Base-by-base conservation (phyloP, 371 early-diverging fungal genomes). In the Quaeritorhiza haematococci region DNA sequence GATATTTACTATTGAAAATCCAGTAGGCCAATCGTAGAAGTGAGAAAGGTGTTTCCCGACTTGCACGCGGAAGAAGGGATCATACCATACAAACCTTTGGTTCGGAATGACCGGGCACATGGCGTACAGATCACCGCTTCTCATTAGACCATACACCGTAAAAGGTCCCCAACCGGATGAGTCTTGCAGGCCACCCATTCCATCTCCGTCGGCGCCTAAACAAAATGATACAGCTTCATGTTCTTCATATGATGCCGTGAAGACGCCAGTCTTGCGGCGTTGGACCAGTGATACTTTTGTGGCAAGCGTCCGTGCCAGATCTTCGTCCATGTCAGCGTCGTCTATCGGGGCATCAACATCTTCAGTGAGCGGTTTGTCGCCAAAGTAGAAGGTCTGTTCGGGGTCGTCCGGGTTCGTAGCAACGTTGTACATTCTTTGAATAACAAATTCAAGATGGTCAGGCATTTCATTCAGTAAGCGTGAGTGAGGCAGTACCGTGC, bases 91-190 rank as follows among this genome's bases (percentile, higher is more conserved):
- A 23, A 66, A 82, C 80, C 79, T 71, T 33, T 54, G 44, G 19
- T 62, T 41, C 2, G 84, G 84, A 54, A 77, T 56, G 27, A 83
- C 64, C 0, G 84, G 84, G 45, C 80, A 79, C 45, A 80, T 57
- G 28, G 73, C 63, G 42, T 70, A 79, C 8, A 80, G 49, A 44
- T 78, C 75, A 4, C 81, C 79, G 34, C 58, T 69, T 46, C 67
- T 64, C 42, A 75, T 75, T 27, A 83, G 26, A n/a, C 72, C 64
- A 63, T 80, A 83, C 0, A 76, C 71, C 2, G 77, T 65, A 33
- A 78, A 62, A 30, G 69, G 62, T 13, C 74, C 76, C 84, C 84
- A 83, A 33, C 63, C 68, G 2, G 58, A 62, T n/a, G n/a, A n/a
- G n/a, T n/a, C n/a, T n/a, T n/a, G n/a, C 28, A 45, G 7, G 7